Evolutionary conservation across 768 basidiomycete species (phyloP).

Genomic region (Mycena belliarum): DNA sequence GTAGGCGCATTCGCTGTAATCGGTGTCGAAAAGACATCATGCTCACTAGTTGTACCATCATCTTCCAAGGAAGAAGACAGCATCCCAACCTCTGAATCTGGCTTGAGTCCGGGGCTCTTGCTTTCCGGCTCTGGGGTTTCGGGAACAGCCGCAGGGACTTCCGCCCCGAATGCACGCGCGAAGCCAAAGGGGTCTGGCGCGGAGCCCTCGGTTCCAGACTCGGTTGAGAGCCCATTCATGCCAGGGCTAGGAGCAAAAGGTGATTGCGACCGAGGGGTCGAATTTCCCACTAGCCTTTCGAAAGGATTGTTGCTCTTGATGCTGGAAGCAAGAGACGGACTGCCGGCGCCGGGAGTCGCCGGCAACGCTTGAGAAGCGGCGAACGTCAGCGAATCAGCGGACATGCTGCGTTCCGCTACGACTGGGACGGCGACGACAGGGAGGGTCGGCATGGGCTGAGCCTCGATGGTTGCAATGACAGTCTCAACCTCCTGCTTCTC

Average conservation of each 20-base stretch:
- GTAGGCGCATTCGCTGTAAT: constrained; percentile 38
- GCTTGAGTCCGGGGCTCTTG: constrained; percentile 4
- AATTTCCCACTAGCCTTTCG: constrained; percentile 60
- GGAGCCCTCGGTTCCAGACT: constrained; percentile 37
- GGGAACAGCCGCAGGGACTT: constrained; percentile 5
- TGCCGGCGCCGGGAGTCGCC: constrained; percentile 61
- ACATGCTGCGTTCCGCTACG: constrained; percentile 33
- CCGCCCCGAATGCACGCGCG: constrained; percentile 30
- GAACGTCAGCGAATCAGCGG: constrained; percentile 52
- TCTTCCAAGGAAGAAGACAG: background rate
- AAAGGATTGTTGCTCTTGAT: constrained; percentile 92
- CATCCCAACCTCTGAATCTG: background rate
- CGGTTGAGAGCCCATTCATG: constrained; percentile 32
- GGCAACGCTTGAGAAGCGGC: constrained; percentile 78
- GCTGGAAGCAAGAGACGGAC: constrained; percentile 45
- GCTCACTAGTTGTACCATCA: constrained; percentile 17
- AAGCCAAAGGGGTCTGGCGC: constrained; percentile 26
- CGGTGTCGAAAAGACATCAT: constrained; percentile 23
- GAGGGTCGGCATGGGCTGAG: constrained; percentile 22
- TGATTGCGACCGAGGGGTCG: constrained; percentile 54
- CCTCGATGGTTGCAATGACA: constrained; percentile 40
- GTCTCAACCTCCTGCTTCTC: constrained; percentile 61
- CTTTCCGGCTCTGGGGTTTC: constrained; percentile 1
- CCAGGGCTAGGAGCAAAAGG: constrained; percentile 63
- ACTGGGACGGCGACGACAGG: constrained; percentile 7